A percentile compares a stretch with the other conserved stretches of the same genome.
phyloP scores from a whole-genome alignment of 2,329 filamentous ascomycete species.

The Venturia aucupariae region DNA sequence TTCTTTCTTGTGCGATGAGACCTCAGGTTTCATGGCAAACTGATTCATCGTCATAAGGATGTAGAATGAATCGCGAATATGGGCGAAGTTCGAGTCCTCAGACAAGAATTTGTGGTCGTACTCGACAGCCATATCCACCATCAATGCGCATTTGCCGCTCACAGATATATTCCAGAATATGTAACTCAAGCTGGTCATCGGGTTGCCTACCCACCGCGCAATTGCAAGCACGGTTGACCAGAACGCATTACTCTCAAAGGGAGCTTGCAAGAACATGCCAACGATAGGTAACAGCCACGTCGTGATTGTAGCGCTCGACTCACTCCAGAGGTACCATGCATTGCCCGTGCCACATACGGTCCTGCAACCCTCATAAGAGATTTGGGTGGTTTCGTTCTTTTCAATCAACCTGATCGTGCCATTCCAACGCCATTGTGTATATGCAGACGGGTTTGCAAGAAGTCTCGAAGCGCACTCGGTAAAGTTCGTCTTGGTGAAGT shows the following conservation, averaged over 20 bases:
- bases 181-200: conserved; percentile 23
- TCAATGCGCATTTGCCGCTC: conserved; percentile 23
- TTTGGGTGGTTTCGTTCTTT: conserved; percentile 11
- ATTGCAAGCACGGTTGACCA: conserved; percentile 17
- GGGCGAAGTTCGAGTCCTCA: conserved; percentile 9
- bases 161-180: conserved; percentile 27
- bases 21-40: conserved; percentile 13
- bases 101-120: conserved; percentile 9
- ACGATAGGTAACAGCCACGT: conserved; percentile 21
- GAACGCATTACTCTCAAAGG: conserved; percentile 21
- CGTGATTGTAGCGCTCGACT: conserved; percentile 20
- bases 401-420: conserved; percentile 17
- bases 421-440: conserved; percentile 19
- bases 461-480: conserved; percentile 2
- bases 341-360: conserved; percentile 17
- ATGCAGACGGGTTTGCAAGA: neutral
- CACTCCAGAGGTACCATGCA: conserved; percentile 19
- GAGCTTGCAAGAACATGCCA: conserved; percentile 20
- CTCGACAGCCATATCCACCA: conserved; percentile 14
- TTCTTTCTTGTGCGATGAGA: conserved; percentile 10
- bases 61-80: conserved; percentile 16
- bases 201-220: conserved; percentile 23
- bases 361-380: conserved; percentile 12
- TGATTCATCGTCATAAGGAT: conserved; percentile 15
- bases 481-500: neutral